A percentile compares a stretch with the other conserved stretches of the same genome.
Conservation (phyloP, 192 early-diverging fungal species). For the Coemansia sp. region DNA sequence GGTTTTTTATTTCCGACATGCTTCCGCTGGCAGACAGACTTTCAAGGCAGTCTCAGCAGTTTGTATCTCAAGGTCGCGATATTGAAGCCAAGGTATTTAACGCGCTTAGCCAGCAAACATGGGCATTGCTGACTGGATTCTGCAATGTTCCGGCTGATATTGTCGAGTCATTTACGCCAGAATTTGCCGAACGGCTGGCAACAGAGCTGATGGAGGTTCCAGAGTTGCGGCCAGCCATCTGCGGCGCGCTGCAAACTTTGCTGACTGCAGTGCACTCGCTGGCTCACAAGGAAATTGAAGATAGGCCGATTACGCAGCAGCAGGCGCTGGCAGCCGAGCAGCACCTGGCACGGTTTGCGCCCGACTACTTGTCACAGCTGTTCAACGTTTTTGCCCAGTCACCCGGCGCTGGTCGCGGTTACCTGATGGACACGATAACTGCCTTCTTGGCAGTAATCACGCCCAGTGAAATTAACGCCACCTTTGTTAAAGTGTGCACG, state of each 20-base stretch:
- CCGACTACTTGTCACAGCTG: constrained; percentile 70
- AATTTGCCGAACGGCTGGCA: constrained; percentile 70
- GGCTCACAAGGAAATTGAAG: constrained; percentile 17
- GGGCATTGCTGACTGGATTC: constrained; percentile 80
- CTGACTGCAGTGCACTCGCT: constrained; percentile 46
- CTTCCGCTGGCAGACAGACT: constrained; percentile 80
- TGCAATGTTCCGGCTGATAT: constrained; percentile 84
- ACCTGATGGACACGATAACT: constrained; percentile 66
- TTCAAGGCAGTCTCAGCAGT: constrained; percentile 60
- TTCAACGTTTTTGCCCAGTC: constrained; percentile 77
- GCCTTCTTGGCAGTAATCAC: constrained; percentile 65
- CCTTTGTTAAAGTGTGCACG: constrained; percentile 62
- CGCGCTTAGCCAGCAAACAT: constrained; percentile 84
- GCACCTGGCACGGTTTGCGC: constrained; percentile 63
- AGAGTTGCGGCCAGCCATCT: constrained; percentile 75
- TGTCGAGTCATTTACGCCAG: constrained; percentile 55
- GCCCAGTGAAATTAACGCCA: constrained; percentile 59
- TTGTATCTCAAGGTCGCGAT: constrained; percentile 56
- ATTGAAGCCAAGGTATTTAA: constrained; percentile 87
- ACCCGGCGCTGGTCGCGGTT: constrained; percentile 61
- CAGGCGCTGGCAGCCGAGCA: constrained; percentile 59
- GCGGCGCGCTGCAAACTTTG: constrained; percentile 67
- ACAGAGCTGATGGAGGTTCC: constrained; percentile 71
- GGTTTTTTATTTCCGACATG: constrained; percentile 66
- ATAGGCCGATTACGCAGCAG: constrained; percentile 50